Evolutionary conservation across 2,329 filamentous ascomycete genomes (phyloP).

Genomic region (Xylaria sp.): DNA sequence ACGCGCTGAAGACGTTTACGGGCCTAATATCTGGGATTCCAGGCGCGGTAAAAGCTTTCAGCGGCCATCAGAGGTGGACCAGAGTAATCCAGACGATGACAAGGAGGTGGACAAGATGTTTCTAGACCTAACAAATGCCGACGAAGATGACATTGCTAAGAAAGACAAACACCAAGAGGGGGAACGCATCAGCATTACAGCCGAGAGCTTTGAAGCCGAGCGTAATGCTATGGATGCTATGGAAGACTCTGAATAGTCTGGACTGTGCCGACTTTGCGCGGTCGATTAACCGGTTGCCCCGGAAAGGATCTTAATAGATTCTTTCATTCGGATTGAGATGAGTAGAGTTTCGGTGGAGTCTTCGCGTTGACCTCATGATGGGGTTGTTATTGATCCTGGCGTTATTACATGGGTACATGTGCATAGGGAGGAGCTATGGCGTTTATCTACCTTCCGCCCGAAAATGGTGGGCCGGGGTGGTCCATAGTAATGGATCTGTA

Average conservation of each 20-base stretch:
- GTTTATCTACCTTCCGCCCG: constrained; percentile 20
- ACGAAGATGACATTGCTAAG: constrained; percentile 56
- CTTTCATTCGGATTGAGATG: not conserved
- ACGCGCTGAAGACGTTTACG: constrained; percentile 64
- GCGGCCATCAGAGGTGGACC: constrained; percentile 38
- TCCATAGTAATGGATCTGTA: constrained; percentile 29
- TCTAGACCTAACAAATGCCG: constrained; percentile 65
- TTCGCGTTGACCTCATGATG: not conserved
- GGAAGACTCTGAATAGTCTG: constrained; percentile 50
- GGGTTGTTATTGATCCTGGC: not conserved
- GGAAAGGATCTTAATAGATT: not conserved
- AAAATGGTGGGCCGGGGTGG: not conserved
- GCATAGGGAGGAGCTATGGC: constrained; percentile 29
- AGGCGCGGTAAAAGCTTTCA: constrained; percentile 44
- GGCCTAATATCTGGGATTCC: constrained; percentile 60
- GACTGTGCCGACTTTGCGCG: not conserved
- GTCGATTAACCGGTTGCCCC: not conserved
- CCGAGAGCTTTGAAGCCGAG: constrained; percentile 51
- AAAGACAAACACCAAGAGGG: constrained; percentile 49
- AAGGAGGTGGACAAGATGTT: constrained; percentile 67
- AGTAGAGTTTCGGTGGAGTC: constrained; percentile 10
- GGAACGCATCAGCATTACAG: constrained; percentile 51
- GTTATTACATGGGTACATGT: constrained; percentile 10
- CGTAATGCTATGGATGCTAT: constrained; percentile 50
- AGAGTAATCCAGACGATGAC: constrained; percentile 56